These are phyloP conservation scores for Curvularia sp. DNA, from an alignment of 2,329 filamentous ascomycete genomes.

Conservation along the genomic window DNA sequence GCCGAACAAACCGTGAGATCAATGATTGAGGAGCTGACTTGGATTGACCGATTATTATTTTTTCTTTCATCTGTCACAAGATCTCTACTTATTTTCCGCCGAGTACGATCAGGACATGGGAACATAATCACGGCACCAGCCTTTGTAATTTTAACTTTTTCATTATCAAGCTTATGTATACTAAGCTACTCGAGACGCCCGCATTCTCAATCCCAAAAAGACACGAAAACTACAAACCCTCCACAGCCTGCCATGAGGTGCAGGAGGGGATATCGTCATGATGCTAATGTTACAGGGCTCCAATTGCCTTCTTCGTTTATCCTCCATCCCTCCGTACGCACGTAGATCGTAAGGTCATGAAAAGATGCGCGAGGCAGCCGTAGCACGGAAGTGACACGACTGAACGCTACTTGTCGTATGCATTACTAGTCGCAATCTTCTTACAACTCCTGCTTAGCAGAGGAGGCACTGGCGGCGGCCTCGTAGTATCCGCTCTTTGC, in stretches of 20 bases:
- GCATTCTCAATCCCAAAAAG: constrained; percentile 18
- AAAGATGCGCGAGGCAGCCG: constrained; percentile 23
- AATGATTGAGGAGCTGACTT: not conserved
- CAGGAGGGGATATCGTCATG: constrained; percentile 31
- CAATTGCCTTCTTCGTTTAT: constrained; percentile 17
- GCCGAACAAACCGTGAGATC: constrained; percentile 4
- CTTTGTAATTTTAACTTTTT: constrained; percentile 21
- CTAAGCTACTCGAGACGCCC: constrained; percentile 31
- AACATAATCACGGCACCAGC: not conserved
- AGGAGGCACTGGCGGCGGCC: constrained; percentile 43
- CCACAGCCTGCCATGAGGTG: constrained; percentile 28
- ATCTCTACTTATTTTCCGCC: not conserved
- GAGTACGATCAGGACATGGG: not conserved
- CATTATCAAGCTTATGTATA: constrained; percentile 25
- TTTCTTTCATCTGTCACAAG: not conserved
- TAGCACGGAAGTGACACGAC: constrained; percentile 6
- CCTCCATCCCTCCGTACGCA: constrained; percentile 27
- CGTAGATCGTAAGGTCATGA: constrained; percentile 33
- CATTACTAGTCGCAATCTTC: constrained; percentile 1
- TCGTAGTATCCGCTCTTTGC: constrained; percentile 43
- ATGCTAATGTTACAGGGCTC: constrained; percentile 36
- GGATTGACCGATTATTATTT: no score
- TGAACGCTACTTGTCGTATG: constrained; percentile 23
- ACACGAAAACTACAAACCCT: constrained; percentile 25
- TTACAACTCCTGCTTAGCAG: constrained; percentile 57